Conservation (phyloP, 192 early-diverging fungal genomes). For the Irineochytrium annulatum region DNA sequence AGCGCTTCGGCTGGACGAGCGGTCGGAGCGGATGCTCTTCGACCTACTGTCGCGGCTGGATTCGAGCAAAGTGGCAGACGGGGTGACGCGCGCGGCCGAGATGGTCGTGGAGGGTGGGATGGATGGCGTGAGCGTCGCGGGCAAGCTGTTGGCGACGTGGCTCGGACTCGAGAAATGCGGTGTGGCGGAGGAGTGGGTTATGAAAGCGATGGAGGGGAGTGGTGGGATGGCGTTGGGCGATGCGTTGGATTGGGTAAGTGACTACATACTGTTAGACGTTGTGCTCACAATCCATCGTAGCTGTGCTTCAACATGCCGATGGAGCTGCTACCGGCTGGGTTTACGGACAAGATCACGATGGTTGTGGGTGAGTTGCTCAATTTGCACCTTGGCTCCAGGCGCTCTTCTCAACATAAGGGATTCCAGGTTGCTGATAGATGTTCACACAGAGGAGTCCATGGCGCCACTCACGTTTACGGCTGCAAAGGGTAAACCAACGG, state of each 20-base stretch:
- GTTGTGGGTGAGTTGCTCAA: background rate
- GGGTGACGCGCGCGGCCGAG: background rate
- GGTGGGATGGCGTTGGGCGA: background rate
- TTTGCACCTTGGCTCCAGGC: background rate
- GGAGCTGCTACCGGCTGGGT: slow-evolving; percentile 6
- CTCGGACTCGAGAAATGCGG: background rate
- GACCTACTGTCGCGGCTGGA: background rate
- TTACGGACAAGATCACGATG: slow-evolving; percentile 15
- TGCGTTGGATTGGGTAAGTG: background rate
- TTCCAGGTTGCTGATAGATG: background rate
- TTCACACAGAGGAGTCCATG: background rate
- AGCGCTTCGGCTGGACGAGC: background rate
- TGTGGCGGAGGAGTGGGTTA: background rate
- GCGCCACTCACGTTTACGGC: background rate
- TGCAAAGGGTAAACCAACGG: background rate
- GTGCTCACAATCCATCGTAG: background rate
- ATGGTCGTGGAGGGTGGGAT: too few species aligned
- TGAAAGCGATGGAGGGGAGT: background rate
- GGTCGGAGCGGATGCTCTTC: background rate
- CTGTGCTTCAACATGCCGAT: slow-evolving; percentile 12
- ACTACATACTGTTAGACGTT: background rate
- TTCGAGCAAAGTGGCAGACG: background rate
- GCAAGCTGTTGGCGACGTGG: background rate
- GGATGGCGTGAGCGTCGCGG: too few species aligned
- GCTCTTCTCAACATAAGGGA: background rate